phyloP scores from a whole-genome alignment of 495 filamentous ascomycete species.

The Penicilliopsis zonata region DNA sequence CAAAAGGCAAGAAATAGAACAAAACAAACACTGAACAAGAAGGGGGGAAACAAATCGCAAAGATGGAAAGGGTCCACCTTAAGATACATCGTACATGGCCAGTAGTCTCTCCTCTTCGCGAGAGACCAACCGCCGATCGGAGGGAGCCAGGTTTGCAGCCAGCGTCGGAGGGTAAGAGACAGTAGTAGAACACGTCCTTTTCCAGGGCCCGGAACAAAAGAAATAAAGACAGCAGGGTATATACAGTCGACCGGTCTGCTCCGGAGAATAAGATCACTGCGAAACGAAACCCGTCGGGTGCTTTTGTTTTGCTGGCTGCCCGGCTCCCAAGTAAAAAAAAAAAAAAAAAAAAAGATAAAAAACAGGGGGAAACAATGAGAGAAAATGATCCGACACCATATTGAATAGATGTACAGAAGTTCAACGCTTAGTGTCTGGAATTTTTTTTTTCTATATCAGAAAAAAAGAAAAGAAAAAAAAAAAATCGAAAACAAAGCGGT shows the following conservation, averaged over 20 bases:
- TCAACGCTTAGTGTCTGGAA: slow-evolving; percentile 8
- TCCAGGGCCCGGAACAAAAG: too few relatives aligned
- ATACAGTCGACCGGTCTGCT: slow-evolving; percentile 7
- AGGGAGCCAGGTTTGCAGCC: too few relatives aligned
- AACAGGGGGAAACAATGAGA: slow-evolving; percentile 8
- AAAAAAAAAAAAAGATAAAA: slow-evolving; percentile 6
- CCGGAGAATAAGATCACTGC: not conserved
- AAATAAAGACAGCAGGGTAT: slow-evolving; percentile 17
- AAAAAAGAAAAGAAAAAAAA: slow-evolving; percentile 4
- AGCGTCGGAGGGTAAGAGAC: too few relatives aligned
- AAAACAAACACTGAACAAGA: too few relatives aligned
- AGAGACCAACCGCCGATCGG: too few relatives aligned
- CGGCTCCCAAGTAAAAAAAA: slow-evolving; percentile 2
- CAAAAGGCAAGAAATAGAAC: too few relatives aligned
- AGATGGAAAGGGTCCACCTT: too few relatives aligned
- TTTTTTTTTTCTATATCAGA: slow-evolving; percentile 11
- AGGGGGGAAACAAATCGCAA: too few relatives aligned
- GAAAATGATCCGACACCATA: too few relatives aligned
- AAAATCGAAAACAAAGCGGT: slow-evolving; percentile 1
- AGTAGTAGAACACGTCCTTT: too few relatives aligned
- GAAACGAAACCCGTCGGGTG: not conserved
- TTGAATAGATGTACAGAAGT: slow-evolving; percentile 7
- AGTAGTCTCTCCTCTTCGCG: too few relatives aligned
- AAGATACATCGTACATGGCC: too few relatives aligned
- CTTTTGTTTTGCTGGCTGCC: not conserved